phyloP scores from a whole-genome alignment of 495 filamentous ascomycete genomes.

The Annulohypoxylon bovei region DNA sequence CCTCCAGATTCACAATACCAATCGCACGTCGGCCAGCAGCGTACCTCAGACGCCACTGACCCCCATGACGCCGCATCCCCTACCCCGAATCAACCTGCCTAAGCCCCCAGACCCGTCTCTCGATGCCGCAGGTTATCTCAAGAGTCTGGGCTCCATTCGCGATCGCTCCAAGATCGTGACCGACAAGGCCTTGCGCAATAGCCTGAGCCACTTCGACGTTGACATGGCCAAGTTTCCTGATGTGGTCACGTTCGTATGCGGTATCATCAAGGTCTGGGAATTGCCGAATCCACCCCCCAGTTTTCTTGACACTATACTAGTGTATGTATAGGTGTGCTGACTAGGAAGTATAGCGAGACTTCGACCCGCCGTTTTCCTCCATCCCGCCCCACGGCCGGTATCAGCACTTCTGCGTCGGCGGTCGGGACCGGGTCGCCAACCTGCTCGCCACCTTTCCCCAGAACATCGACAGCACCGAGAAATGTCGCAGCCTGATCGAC shows the following conservation, averaged over 20 bases:
- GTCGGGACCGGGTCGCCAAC: conserved; percentile 74
- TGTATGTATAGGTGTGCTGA: conserved; percentile 16
- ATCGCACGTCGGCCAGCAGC: conserved; percentile 50
- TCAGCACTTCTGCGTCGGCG: conserved; percentile 92
- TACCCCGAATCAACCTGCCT: conserved; percentile 74
- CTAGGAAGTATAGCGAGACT: conserved; percentile 75
- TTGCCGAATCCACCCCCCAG: background rate
- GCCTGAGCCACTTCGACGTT: conserved; percentile 89
- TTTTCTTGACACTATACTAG: conserved; percentile 9
- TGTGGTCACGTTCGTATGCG: conserved; percentile 90
- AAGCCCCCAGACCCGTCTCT: conserved; percentile 87
- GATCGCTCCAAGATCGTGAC: conserved; percentile 78
- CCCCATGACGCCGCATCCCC: conserved; percentile 47
- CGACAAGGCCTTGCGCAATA: conserved; percentile 79
- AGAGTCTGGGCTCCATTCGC: conserved; percentile 88
- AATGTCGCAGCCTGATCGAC: conserved; percentile 80
- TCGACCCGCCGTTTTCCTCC: conserved; percentile 80
- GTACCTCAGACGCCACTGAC: conserved; percentile 56
- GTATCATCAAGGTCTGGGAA: conserved; percentile 88
- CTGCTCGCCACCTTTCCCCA: conserved; percentile 74
- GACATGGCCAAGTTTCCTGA: conserved; percentile 88
- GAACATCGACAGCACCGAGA: conserved; percentile 73
- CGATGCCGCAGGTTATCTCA: conserved; percentile 91
- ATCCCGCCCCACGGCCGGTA: conserved; percentile 90
- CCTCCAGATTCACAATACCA: conserved; percentile 34